Percentiles rank a stretch among this genome's conserved stretches.
These are phyloP conservation scores for Hortaea werneckii DNA, from an alignment of 2,329 filamentous ascomycete species.

Conservation along the genomic window DNA sequence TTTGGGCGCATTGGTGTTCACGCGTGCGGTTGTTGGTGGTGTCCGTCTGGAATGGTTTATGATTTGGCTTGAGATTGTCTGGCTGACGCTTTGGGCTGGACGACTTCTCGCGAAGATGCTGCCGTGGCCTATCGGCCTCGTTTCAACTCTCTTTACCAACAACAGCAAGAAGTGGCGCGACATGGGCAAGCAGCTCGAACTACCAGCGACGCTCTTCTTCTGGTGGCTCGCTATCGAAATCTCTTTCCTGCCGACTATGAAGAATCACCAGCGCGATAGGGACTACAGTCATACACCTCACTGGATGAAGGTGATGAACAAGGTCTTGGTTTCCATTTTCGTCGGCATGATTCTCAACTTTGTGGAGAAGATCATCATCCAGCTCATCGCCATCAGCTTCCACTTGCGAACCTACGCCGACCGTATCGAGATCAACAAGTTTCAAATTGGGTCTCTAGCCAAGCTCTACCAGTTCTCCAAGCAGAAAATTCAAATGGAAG, in stretches of 20 bases:
- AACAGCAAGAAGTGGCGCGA: slow-evolving; percentile 90
- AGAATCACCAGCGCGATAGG: slow-evolving; percentile 50
- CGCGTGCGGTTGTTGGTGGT: slow-evolving; percentile 52
- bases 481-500: slow-evolving; percentile 55
- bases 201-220: slow-evolving; percentile 78
- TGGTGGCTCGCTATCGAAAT: slow-evolving; percentile 84
- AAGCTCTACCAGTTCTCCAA: slow-evolving; percentile 58
- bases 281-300: slow-evolving; percentile 36
- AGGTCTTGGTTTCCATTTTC: slow-evolving; percentile 77
- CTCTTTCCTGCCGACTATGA: slow-evolving; percentile 76
- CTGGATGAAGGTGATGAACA: slow-evolving; percentile 75
- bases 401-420: slow-evolving; percentile 84
- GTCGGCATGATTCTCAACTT: slow-evolving; percentile 72
- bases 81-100: slow-evolving; percentile 80
- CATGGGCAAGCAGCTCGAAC: slow-evolving; percentile 72
- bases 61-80: slow-evolving; percentile 89
- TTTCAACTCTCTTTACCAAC: slow-evolving; percentile 71
- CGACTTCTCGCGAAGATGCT: slow-evolving; percentile 53
- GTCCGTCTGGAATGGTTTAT: slow-evolving; percentile 82
- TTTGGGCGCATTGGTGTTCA: slow-evolving; percentile 51
- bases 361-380: slow-evolving; percentile 84
- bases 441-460: slow-evolving; percentile 61
- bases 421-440: slow-evolving; percentile 85
- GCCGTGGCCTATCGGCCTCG: slow-evolving; percentile 49
- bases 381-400: slow-evolving; percentile 89